phyloP scores from a whole-genome alignment of 1,284 basidiomycete genomes.

The Sanghuangporus baumii region DNA sequence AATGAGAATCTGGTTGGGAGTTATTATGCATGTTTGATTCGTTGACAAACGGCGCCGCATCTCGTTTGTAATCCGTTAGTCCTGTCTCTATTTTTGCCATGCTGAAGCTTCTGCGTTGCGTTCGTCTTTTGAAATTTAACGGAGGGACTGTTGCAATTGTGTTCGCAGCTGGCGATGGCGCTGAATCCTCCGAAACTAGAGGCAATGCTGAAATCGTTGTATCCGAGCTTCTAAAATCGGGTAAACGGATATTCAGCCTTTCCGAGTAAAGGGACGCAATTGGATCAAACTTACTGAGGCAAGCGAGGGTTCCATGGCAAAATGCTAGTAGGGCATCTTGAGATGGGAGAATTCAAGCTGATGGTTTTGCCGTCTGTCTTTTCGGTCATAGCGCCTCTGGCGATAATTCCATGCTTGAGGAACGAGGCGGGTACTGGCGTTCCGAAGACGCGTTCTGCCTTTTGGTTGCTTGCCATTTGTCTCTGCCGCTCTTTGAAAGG shows the following conservation, averaged over 20 bases:
- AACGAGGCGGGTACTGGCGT: background rate
- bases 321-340: background rate
- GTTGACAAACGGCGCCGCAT: background rate
- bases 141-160: constrained; percentile 8
- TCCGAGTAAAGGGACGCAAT: background rate
- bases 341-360: constrained; percentile 7
- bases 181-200: background rate
- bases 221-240: background rate
- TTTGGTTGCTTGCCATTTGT: background rate
- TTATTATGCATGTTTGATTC: background rate
- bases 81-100: constrained; percentile 5
- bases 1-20: background rate
- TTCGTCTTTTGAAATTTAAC: constrained; percentile 8
- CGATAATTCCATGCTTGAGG: background rate
- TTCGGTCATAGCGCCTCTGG: background rate
- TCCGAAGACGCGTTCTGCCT: constrained; percentile 2
- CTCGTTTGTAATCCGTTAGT: background rate
- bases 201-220: background rate
- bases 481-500: background rate
- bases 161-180: background rate
- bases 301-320: background rate
- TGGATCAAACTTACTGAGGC: background rate
- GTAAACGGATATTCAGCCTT: background rate
- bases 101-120: constrained; percentile 12
- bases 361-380: background rate